Conservation (phyloP, 2,329 filamentous ascomycete species). For the Coleophoma eucalyptorum region DNA sequence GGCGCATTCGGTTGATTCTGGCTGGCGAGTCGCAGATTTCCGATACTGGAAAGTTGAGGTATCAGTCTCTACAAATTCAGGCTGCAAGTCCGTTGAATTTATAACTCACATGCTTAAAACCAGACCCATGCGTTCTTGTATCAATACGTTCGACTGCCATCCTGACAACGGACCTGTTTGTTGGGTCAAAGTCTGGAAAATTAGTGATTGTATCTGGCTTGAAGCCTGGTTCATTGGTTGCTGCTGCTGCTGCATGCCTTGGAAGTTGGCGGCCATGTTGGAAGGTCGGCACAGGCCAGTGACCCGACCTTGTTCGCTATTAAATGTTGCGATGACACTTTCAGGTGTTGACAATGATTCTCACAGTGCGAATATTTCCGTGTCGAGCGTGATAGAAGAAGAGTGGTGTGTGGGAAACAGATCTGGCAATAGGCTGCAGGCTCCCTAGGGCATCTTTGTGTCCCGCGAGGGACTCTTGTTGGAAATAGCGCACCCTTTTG, state of each 20-base stretch:
- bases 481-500: constrained; percentile 17
- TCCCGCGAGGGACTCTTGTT: constrained; percentile 16
- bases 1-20: constrained; percentile 16
- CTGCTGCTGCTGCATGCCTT: constrained; percentile 15
- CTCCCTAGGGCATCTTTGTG: constrained; percentile 19
- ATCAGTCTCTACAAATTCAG: constrained; percentile 2
- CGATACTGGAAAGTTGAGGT: constrained; percentile 16
- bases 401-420: constrained; percentile 5
- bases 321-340: constrained; percentile 1
- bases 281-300: constrained; percentile 13
- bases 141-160: constrained; percentile 20
- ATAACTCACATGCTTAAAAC: constrained; percentile 27
- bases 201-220: constrained; percentile 21
- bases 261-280: constrained; percentile 28
- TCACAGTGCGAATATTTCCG: no score
- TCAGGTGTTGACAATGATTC: no score
- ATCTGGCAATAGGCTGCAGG: constrained; percentile 22
- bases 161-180: constrained; percentile 19
- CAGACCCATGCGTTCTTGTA: constrained; percentile 23
- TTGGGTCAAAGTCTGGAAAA: constrained; percentile 17
- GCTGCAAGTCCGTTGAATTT: not conserved
- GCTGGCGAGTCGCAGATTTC: constrained; percentile 22
- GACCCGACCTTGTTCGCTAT: constrained; percentile 14
- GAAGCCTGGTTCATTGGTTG: constrained; percentile 3
- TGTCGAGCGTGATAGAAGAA: not conserved